Conservation (phyloP, 2,329 filamentous ascomycete species). For the Fusarium subtropicale region DNA sequence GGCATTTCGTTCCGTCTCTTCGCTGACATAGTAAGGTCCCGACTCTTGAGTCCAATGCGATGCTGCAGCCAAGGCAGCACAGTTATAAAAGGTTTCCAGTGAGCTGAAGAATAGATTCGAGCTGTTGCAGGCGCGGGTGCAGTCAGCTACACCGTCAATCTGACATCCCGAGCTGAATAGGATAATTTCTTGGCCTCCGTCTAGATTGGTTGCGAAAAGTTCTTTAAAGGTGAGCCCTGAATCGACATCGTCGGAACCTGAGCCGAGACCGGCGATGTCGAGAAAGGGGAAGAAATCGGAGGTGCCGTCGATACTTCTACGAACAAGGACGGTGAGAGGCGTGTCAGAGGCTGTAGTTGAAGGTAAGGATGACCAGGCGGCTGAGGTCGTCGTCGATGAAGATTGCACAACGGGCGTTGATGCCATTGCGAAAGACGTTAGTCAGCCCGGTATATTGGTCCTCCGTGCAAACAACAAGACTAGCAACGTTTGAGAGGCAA, state of each 20-base stretch:
- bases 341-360: slow-evolving; percentile 37
- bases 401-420: slow-evolving; percentile 26
- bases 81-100: slow-evolving; percentile 56
- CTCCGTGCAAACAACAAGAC: slow-evolving; percentile 25
- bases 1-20: slow-evolving; percentile 53
- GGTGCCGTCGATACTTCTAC: slow-evolving; percentile 48
- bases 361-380: slow-evolving; percentile 14
- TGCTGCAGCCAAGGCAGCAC: slow-evolving; percentile 52
- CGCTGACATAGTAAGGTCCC: slow-evolving; percentile 47
- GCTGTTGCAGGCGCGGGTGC: slow-evolving; percentile 50
- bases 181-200: slow-evolving; percentile 49
- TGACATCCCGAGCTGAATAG: slow-evolving; percentile 52
- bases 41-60: slow-evolving; percentile 51
- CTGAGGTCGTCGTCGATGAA: slow-evolving; percentile 18
- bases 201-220: slow-evolving; percentile 51
- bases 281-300: slow-evolving; percentile 55
- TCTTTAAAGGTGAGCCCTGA: slow-evolving; percentile 50
- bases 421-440: slow-evolving; percentile 28
- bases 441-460: not conserved
- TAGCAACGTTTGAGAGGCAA: slow-evolving; percentile 7
- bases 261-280: slow-evolving; percentile 50
- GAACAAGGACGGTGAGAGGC: slow-evolving; percentile 49
- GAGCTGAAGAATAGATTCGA: slow-evolving; percentile 50
- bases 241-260: slow-evolving; percentile 44
- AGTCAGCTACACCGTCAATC: slow-evolving; percentile 48